These are phyloP conservation scores for maize (Zea mays) DNA, from an alignment of 176 grass and related monocot genomes.

Conservation along the genomic window DNA sequence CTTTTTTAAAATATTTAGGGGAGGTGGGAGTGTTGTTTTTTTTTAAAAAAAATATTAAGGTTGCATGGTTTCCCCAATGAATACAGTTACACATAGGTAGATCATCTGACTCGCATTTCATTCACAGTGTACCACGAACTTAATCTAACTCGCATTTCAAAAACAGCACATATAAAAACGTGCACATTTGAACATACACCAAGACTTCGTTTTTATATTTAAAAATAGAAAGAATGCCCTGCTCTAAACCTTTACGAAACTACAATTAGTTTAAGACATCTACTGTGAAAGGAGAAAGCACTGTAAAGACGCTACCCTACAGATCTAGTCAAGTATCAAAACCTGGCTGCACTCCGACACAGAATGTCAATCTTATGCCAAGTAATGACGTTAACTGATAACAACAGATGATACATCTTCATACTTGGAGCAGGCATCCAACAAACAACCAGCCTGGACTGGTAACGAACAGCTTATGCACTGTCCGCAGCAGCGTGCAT, in stretches of 20 bases:
- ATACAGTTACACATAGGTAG: too few species aligned
- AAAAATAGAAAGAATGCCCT: constrained; percentile 87
- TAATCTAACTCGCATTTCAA: constrained; percentile 28
- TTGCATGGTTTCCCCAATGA: too few species aligned
- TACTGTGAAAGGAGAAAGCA: constrained; percentile 49
- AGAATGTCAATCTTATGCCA: constrained; percentile 74
- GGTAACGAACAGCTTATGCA: constrained; percentile 41
- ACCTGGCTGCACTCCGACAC: constrained; percentile 50
- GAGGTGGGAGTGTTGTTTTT: too few species aligned
- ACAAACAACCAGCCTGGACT: constrained; percentile 20
- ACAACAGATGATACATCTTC: constrained; percentile 67
- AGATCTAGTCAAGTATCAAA: constrained; percentile 60
- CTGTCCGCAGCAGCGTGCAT: constrained; percentile 21
- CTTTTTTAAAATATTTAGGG: too few species aligned
- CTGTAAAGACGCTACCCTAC: constrained; percentile 54
- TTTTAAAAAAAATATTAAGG: too few species aligned
- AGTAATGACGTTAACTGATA: constrained; percentile 61
- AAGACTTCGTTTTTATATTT: constrained; percentile 47
- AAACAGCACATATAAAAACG: constrained; percentile 5
- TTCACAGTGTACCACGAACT: background rate
- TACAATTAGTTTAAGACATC: constrained; percentile 77
- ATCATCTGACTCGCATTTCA: too few species aligned
- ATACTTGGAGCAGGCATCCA: constrained; percentile 88
- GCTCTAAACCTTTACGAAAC: constrained; percentile 75
- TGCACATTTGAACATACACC: constrained; percentile 10